Evolutionary conservation across 495 filamentous ascomycete genomes (phyloP).

Genomic region (Elaphomyces granulatus): DNA sequence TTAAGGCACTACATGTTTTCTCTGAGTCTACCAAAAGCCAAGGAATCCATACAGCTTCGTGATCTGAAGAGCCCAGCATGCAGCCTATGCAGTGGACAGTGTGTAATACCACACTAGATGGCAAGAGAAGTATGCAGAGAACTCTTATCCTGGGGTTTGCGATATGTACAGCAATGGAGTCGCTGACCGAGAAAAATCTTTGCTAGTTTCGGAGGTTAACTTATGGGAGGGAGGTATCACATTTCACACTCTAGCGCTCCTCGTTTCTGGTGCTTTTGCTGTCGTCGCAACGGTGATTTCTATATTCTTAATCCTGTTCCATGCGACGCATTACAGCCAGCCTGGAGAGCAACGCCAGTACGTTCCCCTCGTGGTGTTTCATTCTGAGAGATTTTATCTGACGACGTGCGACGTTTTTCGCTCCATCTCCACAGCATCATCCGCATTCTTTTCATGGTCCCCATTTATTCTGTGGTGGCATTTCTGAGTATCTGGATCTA

Average conservation of each 20-base stretch:
- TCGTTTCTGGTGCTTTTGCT: conserved; percentile 36
- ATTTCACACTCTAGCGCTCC: conserved; percentile 8
- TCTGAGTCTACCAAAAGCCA: too few relatives aligned
- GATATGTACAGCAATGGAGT: neutral
- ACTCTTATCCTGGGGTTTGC: neutral
- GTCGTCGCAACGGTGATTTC: conserved; percentile 41
- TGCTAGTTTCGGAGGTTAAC: conserved; percentile 25
- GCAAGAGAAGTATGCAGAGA: conserved; percentile 24
- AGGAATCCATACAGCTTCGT: too few relatives aligned
- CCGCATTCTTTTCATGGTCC: conserved; percentile 83
- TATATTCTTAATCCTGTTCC: conserved; percentile 46
- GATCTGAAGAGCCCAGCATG: too few relatives aligned
- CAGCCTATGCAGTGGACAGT: conserved; percentile 37
- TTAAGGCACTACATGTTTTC: too few relatives aligned
- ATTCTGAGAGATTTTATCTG: too few relatives aligned
- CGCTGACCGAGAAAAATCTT: conserved; percentile 18
- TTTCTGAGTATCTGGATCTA: conserved; percentile 69
- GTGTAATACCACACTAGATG: conserved; percentile 35
- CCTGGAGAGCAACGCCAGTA: conserved; percentile 58
- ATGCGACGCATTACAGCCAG: conserved; percentile 54
- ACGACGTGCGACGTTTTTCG: too few relatives aligned
- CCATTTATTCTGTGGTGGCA: conserved; percentile 65
- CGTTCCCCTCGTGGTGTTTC: conserved; percentile 17
- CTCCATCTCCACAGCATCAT: conserved; percentile 51
- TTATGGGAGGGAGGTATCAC: conserved; percentile 12